Conservation (phyloP, 148 eudicot genomes). For the Euryodendron excelsum region DNA sequence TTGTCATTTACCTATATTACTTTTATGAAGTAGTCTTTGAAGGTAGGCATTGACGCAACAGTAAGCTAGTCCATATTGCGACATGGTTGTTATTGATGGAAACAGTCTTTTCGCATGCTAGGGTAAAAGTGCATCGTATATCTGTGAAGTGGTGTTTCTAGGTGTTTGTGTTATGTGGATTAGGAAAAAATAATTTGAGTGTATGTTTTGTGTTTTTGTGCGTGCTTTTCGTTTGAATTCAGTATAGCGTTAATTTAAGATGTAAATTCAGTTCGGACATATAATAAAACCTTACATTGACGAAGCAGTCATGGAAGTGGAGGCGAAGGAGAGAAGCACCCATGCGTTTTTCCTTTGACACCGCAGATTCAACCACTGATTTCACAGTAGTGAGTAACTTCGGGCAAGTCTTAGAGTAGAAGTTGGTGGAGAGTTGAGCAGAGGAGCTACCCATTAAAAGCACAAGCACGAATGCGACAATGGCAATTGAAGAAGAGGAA, state of each 20-base stretch:
- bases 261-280: too few relatives aligned
- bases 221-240: neutral
- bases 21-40: too few relatives aligned
- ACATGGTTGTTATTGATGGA: too few relatives aligned
- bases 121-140: too few relatives aligned
- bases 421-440: constrained; percentile 21
- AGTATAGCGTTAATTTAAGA: neutral
- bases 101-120: too few relatives aligned
- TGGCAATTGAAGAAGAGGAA: neutral
- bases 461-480: neutral
- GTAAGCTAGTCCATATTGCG: too few relatives aligned
- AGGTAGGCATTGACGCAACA: too few relatives aligned
- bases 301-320: constrained; percentile 48
- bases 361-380: constrained; percentile 26
- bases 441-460: constrained; percentile 8
- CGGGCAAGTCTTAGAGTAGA: constrained; percentile 27
- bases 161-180: too few relatives aligned
- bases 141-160: too few relatives aligned
- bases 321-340: constrained; percentile 50
- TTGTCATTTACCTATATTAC: too few relatives aligned
- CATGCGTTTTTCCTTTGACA: constrained; percentile 40
- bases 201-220: neutral
- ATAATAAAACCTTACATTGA: constrained; percentile 24
- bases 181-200: too few relatives aligned
- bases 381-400: neutral